Evolutionary conservation across 2,329 filamentous ascomycete species (phyloP), one percentile per base, ranked within the genome.

Genomic region (Penicillium brasilianum): DNA sequence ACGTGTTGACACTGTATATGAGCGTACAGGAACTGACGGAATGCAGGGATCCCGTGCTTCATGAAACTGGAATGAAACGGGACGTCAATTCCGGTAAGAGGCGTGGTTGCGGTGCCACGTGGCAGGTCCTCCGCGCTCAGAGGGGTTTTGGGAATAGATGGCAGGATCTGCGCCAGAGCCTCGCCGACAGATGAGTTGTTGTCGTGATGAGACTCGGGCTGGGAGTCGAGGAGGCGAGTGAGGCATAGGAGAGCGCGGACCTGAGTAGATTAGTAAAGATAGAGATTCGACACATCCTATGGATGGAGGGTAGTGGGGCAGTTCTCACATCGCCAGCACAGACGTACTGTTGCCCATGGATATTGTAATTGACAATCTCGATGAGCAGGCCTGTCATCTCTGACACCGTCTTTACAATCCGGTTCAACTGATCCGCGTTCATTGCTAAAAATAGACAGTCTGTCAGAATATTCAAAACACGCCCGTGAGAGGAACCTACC

Each of bases 351-450:
- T 85, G 83, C 75, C 88, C 87, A 65, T 85, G 83, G 60, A 88
- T 84, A 75, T 88, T 88, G 77, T 93, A 94, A 84, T 98, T 98
- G 85, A 98, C 94, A 84, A 98, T 97, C 80, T 98, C 94, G 63
- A 98, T 81, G 44, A 98, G 84, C 92, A 94, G 97, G 60, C 88
- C 88, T 5, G 93, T 97, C 77, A 91, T 89, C 76, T 96, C 91
- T 0, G 92, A 85, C 71, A 98, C 92, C 81, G 91, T 96, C 83
- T 91, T 90, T 32, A 97, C 93, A 43, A 97, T 91, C 74, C 95
- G 97, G 75, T 95, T 92, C 65, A 98, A 84, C 48, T 93, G 93
- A 75, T 93, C 89, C 81, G 97, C 93, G 80, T 94, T 96, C 85
- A 98, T 98, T 37, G 25, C 20, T 48, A 25, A 10, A 48, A 18